Conservation (phyloP, 352 stramenopile species). For the Phytopythium chamaehyphon region DNA sequence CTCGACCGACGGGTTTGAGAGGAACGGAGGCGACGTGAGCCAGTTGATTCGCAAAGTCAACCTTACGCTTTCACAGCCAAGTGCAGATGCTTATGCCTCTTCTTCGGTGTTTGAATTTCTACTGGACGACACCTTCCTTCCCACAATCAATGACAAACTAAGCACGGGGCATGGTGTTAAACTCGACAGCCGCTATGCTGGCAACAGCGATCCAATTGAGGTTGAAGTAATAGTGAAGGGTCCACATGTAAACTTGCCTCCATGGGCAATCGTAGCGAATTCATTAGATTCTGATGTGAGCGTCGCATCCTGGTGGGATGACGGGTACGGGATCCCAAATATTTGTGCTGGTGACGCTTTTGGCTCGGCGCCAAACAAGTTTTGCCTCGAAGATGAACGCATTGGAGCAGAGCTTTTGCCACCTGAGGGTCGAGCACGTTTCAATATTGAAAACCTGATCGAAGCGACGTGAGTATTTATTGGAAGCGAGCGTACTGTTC, state of each 20-base stretch:
- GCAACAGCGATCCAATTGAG: too few relatives aligned
- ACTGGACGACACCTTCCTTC: background rate
- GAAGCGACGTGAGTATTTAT: constrained; percentile 35
- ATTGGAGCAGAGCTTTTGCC: constrained; percentile 33
- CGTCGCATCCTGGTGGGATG: constrained; percentile 79
- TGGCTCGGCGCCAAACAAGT: constrained; percentile 28
- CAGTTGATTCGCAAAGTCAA: constrained; percentile 1
- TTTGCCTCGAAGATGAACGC: constrained; percentile 48
- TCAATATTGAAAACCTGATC: constrained; percentile 80
- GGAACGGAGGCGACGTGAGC: background rate
- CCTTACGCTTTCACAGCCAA: background rate
- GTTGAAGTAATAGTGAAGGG: constrained; percentile 59
- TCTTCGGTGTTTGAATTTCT: too few relatives aligned
- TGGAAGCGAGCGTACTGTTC: background rate
- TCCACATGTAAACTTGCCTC: constrained; percentile 43
- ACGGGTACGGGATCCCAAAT: constrained; percentile 60
- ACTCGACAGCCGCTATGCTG: too few relatives aligned
- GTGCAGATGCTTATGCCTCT: too few relatives aligned
- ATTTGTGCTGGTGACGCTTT: constrained; percentile 73
- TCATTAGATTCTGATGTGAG: constrained; percentile 58
- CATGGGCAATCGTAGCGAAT: constrained; percentile 60
- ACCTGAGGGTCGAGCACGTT: constrained; percentile 44
- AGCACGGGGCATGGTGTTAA: too few relatives aligned
- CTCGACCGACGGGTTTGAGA: background rate
- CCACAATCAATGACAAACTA: background rate